A percentile compares a stretch with the other conserved stretches of the same genome.
phyloP scores from a whole-genome alignment of 2,329 filamentous ascomycete genomes.

The Paecilomyces niveus region DNA sequence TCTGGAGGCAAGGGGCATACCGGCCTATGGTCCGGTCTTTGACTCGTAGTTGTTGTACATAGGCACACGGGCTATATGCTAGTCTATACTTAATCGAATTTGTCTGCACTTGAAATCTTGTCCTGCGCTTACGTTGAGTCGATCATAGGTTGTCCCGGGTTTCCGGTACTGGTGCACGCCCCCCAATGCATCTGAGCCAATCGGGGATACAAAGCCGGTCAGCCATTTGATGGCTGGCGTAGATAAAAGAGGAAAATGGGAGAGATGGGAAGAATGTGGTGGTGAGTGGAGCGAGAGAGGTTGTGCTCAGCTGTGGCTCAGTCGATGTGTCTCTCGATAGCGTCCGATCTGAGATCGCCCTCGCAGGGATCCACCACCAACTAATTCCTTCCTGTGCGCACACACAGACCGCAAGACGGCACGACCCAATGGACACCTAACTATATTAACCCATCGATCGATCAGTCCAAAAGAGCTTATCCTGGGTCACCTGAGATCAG shows the following conservation, averaged over 20 bases:
- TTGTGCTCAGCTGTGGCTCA: neutral
- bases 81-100: neutral
- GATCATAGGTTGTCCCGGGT: neutral
- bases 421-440: neutral
- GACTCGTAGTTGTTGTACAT: constrained; percentile 45
- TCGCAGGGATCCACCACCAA: neutral
- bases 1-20: constrained; percentile 58
- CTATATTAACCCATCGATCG: neutral
- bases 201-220: neutral
- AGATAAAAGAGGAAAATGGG: neutral
- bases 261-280: neutral
- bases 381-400: neutral
- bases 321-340: neutral
- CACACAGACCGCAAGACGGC: neutral
- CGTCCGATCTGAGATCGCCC: neutral
- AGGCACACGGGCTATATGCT: neutral
- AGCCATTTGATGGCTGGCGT: neutral
- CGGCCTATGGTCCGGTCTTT: constrained; percentile 68
- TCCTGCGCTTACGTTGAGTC: neutral
- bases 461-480: neutral
- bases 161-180: neutral
- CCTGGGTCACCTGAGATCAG: neutral
- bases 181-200: neutral
- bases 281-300: neutral
- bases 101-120: neutral